phyloP scores from a whole-genome alignment of 75 land plant species.

The Sequoia sempervirens region DNA sequence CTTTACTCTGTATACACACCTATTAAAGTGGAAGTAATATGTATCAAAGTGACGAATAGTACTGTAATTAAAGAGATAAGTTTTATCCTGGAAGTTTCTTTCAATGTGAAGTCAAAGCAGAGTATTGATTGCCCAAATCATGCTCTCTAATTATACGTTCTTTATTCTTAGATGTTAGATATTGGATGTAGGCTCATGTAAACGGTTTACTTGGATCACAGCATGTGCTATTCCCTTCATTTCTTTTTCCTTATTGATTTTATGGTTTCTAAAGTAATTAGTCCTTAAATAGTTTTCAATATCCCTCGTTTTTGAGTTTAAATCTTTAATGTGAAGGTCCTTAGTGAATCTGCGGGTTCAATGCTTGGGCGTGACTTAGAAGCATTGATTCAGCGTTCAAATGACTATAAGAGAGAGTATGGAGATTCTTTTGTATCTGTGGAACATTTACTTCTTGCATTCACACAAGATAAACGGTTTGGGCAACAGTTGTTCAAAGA shows the following conservation, averaged over 20 bases:
- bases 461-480: slow-evolving; percentile 72
- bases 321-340: slow-evolving; percentile 32
- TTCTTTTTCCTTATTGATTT: neutral
- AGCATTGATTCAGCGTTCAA: slow-evolving; percentile 59
- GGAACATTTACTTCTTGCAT: slow-evolving; percentile 79
- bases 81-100: neutral
- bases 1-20: neutral
- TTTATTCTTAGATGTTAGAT: neutral
- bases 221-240: neutral
- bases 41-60: neutral
- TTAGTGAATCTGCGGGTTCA: slow-evolving; percentile 81
- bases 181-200: neutral
- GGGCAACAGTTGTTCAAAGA: slow-evolving; percentile 81
- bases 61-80: neutral
- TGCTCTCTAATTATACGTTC: neutral
- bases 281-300: neutral
- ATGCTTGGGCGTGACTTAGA: slow-evolving; percentile 74
- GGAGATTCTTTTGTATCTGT: slow-evolving; percentile 86
- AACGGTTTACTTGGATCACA: neutral
- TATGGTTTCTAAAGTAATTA: neutral
- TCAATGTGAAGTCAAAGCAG: neutral
- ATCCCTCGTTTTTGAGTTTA: neutral
- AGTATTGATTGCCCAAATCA: neutral
- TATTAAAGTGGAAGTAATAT: neutral
- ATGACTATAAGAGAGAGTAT: slow-evolving; percentile 74